These are phyloP conservation scores for Rhododendron kiyosumense DNA, from an alignment of 148 eudicot species.

Conservation along the genomic window DNA sequence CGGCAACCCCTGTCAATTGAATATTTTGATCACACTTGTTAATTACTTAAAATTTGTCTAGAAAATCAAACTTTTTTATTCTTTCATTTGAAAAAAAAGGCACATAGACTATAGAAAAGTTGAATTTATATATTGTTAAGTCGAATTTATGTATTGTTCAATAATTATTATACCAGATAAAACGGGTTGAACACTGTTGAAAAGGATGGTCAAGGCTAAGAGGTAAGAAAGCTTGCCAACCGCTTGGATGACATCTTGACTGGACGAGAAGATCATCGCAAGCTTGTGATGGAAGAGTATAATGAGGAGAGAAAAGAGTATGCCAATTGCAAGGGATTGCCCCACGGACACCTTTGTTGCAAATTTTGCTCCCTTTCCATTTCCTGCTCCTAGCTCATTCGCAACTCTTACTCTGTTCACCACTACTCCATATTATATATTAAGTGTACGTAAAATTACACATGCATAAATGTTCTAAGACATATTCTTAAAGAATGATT, in stretches of 20 bases:
- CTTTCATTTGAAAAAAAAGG: background rate
- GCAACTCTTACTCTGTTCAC: slow-evolving; percentile 27
- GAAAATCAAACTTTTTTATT: too few species aligned
- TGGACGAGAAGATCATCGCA: slow-evolving; percentile 27
- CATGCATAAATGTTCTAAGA: too few species aligned
- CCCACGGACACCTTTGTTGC: slow-evolving; percentile 8
- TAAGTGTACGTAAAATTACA: too few species aligned
- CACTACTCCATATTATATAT: background rate
- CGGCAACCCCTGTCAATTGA: slow-evolving; percentile 34
- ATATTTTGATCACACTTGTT: background rate
- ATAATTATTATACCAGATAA: too few species aligned
- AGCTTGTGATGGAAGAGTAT: slow-evolving; percentile 18
- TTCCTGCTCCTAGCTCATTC: background rate
- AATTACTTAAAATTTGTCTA: background rate
- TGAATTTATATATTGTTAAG: too few species aligned
- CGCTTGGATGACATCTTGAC: slow-evolving; percentile 11
- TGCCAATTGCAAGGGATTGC: slow-evolving; percentile 15
- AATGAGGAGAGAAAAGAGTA: slow-evolving; percentile 7
- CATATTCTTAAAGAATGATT: too few species aligned
- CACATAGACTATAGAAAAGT: background rate
- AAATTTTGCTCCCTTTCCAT: slow-evolving; percentile 6
- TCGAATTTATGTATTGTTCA: too few species aligned
- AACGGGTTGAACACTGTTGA: too few species aligned
- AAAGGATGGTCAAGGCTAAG: slow-evolving; percentile 13
- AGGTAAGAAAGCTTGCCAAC: slow-evolving; percentile 18